Conservation (phyloP, 139 green algal genomes). For the Gonium pectorale region DNA sequence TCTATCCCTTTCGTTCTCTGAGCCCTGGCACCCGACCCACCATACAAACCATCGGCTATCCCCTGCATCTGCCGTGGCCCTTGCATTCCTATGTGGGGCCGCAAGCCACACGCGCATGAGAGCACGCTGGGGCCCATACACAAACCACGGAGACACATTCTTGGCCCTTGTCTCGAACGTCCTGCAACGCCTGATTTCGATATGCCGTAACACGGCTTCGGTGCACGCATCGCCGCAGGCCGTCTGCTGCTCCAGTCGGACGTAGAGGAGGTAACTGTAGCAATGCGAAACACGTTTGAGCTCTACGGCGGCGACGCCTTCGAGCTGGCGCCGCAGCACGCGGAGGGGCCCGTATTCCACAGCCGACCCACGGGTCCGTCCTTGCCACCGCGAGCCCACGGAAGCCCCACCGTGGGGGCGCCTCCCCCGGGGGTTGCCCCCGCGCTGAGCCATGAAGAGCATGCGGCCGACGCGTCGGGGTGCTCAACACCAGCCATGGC, state of each 20-base stretch:
- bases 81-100: too few species aligned
- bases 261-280: conserved; percentile 61
- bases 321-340: conserved; percentile 54
- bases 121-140: background rate
- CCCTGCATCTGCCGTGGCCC: too few species aligned
- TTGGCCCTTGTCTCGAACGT: background rate
- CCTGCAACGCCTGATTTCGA: background rate
- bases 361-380: background rate
- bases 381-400: background rate
- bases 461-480: background rate
- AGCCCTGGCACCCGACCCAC: too few species aligned
- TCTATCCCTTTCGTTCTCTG: too few species aligned
- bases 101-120: too few species aligned
- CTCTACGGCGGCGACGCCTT: conserved; percentile 47
- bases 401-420: background rate
- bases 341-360: background rate
- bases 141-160: background rate
- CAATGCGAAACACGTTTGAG: conserved; percentile 77
- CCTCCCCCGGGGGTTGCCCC: background rate
- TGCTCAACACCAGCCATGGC: background rate
- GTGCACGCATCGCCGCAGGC: conserved; percentile 31
- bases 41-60: too few species aligned
- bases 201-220: background rate
- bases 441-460: background rate
- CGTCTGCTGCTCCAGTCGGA: conserved; percentile 87